Conservation (phyloP, 164 flowering plant species). For the Euptelea pleiosperma region DNA sequence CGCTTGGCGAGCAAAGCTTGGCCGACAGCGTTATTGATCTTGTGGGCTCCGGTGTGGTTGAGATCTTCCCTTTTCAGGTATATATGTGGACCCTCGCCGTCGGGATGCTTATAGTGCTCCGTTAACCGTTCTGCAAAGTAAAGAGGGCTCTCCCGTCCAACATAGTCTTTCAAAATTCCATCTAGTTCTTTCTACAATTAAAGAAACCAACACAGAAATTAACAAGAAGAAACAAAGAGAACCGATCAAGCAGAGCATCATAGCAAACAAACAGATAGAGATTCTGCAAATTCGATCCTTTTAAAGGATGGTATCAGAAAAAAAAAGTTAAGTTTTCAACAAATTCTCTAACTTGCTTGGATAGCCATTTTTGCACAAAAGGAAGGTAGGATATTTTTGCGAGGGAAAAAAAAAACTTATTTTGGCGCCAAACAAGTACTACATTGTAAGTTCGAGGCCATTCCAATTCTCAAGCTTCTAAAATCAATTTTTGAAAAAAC, state of each 20-base stretch:
- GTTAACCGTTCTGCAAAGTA: slow-evolving; percentile 85
- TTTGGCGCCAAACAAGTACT: too few relatives aligned
- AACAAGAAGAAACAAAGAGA: too few relatives aligned
- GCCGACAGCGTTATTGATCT: slow-evolving; percentile 88
- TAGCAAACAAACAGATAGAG: too few relatives aligned
- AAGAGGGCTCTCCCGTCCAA: slow-evolving; percentile 85
- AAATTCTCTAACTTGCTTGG: too few relatives aligned
- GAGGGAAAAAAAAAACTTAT: too few relatives aligned
- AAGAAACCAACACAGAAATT: too few relatives aligned
- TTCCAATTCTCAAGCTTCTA: background rate
- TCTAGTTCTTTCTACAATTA: slow-evolving; percentile 59
- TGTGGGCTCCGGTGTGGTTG: slow-evolving; percentile 96
- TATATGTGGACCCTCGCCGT: slow-evolving; percentile 80
- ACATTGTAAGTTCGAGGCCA: background rate
- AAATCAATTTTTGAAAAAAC: background rate
- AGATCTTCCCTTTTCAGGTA: slow-evolving; percentile 91
- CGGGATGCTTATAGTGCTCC: slow-evolving; percentile 66
- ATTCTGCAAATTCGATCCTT: too few relatives aligned
- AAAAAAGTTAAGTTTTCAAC: too few relatives aligned
- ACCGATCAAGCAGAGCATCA: too few relatives aligned
- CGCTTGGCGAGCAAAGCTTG: slow-evolving; percentile 92
- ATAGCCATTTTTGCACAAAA: too few relatives aligned
- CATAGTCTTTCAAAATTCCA: slow-evolving; percentile 83
- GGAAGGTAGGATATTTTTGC: too few relatives aligned
- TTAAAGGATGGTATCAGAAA: too few relatives aligned